These are phyloP conservation scores for Santalum album DNA, from an alignment of 164 flowering plant genomes.

Conservation along the genomic window DNA sequence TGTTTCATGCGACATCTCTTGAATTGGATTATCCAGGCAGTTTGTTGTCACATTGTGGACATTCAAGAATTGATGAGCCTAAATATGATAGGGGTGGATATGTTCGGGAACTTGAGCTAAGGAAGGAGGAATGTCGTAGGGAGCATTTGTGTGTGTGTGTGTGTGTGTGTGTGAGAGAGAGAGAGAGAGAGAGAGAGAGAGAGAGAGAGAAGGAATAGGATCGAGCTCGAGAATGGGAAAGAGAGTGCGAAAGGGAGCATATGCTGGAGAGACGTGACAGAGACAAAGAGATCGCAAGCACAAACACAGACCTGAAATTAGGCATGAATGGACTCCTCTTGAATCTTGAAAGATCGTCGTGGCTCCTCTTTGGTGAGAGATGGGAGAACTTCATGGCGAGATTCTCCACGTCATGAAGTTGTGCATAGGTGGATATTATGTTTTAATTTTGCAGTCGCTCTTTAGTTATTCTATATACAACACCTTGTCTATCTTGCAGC, in stretches of 20 bases:
- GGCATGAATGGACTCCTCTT: conserved; percentile 67
- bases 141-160: conserved; percentile 62
- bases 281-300: conserved; percentile 57
- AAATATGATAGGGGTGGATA: conserved; percentile 61
- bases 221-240: conserved; percentile 30
- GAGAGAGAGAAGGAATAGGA: conserved; percentile 27
- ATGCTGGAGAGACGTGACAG: conserved; percentile 37
- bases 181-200: conserved; percentile 64
- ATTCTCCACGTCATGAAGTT: conserved; percentile 65
- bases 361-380: conserved; percentile 54
- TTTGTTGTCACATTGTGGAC: conserved; percentile 34
- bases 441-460: conserved; percentile 41
- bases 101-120: conserved; percentile 58
- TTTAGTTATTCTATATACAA: conserved; percentile 44
- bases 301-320: conserved; percentile 50
- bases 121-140: conserved; percentile 79
- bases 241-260: conserved; percentile 33
- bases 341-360: conserved; percentile 56
- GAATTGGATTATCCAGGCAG: conserved; percentile 58
- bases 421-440: conserved; percentile 82
- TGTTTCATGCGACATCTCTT: conserved; percentile 48
- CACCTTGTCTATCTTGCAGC: conserved; percentile 43
- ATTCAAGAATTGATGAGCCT: conserved; percentile 50
- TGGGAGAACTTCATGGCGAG: conserved; percentile 40
- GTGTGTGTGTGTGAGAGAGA: conserved; percentile 46